Evolutionary conservation across 768 basidiomycete genomes (phyloP).

Genomic region (Xerocomellus amylosporus): DNA sequence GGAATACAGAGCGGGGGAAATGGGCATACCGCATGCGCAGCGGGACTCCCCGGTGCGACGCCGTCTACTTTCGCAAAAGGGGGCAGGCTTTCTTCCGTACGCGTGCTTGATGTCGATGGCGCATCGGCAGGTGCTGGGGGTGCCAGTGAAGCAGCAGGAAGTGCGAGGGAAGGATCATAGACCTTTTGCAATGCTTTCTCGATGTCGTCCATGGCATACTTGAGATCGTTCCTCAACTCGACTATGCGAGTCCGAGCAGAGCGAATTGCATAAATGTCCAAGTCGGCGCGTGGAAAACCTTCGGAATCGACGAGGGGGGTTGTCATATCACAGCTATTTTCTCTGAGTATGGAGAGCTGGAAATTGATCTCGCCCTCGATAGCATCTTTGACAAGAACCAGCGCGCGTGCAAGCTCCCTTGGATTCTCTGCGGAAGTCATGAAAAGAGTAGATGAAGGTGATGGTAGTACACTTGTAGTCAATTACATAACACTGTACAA

Average conservation of each 20-base stretch:
- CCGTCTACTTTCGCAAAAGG: conserved; percentile 83
- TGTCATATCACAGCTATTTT: conserved; percentile 61
- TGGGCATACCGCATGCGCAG: conserved; percentile 68
- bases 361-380: conserved; percentile 71
- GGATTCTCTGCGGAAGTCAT: conserved; percentile 45
- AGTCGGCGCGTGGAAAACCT: conserved; percentile 85
- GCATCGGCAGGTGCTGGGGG: conserved; percentile 23
- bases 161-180: conserved; percentile 46
- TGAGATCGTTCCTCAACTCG: conserved; percentile 77
- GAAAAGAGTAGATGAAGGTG: conserved; percentile 13
- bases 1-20: background rate
- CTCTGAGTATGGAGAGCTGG: conserved; percentile 59
- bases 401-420: conserved; percentile 54
- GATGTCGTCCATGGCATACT: conserved; percentile 61
- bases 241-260: conserved; percentile 74
- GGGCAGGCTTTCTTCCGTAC: conserved; percentile 12
- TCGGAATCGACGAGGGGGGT: conserved; percentile 80
- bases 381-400: conserved; percentile 66
- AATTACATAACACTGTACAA: conserved; percentile 10
- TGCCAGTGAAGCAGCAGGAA: background rate
- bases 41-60: conserved; percentile 80
- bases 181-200: conserved; percentile 65
- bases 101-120: conserved; percentile 22
- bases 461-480: background rate
- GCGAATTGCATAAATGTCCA: conserved; percentile 80